Evolutionary conservation across 305 asterid species (phyloP), one percentile per base, ranked within the genome.

Genomic region (Rubia tinctorum): DNA sequence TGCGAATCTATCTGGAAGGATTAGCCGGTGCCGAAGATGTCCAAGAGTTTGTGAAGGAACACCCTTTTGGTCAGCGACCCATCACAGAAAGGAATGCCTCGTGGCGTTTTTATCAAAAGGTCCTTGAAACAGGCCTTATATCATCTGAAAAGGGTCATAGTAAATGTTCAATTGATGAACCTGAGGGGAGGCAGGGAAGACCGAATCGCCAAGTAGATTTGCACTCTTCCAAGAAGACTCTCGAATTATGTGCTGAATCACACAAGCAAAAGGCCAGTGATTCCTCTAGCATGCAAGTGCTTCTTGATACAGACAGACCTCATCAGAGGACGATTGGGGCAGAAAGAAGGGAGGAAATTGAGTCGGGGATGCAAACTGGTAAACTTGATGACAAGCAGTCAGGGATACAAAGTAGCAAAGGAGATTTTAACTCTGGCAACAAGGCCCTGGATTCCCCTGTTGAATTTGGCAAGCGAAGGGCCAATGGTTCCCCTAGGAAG

Each of bases 31-130:
- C 97, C 23, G 93, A 84, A 60, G 84, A 91, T 67, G 91, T 91
- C 43, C 98, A 87, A 79, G 89, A 85, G 71, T 93, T 87, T 37
- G 91, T 93, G 14, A 80, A 84, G 87, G 82, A 86, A 79, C 89
- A 93, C 76, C 96, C 93, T 4, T 87, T 88, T 64, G 98, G 98
- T 27, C 92, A 93, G 78, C 83, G 90, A 75, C 80, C 96, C 68
- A 93, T 93, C 75, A 91, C 90, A 0, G 96, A 91, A 40, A 89
- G 71, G 44, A 87, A 89, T 72, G 71, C 85, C 77, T 89, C 95
- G 17, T 91, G 98, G 98, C 81, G 89, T 44, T 93, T 74, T 82
- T 93, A 89, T 77, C 86, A 61, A 13, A 82, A 76, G 75, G 97
- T 93, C 78, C 87, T 89, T 22, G 84, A 76, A 68, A 73, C 70